Evolutionary conservation across 306 rosid species (phyloP), one percentile per base, ranked within the genome.

Genomic region (Hippophae rhamnoides): DNA sequence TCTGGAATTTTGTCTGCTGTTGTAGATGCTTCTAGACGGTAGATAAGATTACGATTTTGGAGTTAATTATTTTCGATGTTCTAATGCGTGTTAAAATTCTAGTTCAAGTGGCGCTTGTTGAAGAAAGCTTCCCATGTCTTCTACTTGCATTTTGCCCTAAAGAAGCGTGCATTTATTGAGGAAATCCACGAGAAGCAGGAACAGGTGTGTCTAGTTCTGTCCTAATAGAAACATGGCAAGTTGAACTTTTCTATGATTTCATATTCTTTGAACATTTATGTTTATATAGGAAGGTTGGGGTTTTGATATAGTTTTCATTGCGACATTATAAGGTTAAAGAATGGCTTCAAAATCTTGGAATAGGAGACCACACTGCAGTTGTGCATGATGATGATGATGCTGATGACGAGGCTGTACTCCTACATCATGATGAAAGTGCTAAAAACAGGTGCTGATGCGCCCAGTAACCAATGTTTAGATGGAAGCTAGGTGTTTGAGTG

Each of bases 41-140:
- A 9, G 4, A 12, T 54, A 10, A 48, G 12, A 10, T 48, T 48
- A 14, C 4, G 13, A 10, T 48, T 11, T 13, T 10, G 52, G 6
- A 48, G 13, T 14, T 9, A 14, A 12, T 7, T 10, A 10, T 47
- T 9, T 47, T 47, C 12, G 14, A 6, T 14, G n/a, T 49, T 12
- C 53, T 49, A 23, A 49, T 5, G 13, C 8, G 50, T 49, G 31
- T 44, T 31, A 31, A 31, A 18, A 40, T 57, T 45, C 56, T 85
- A 90, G 97, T 90, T 87, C 81, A 87, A 76, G 69, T 90, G 97
- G 97, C 79, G 59, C 44, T 61, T 90, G 57, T 61, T 57, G 68
- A 90, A 90, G 90, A 90, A 79, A 76, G 97, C 97, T 31, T 85
- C 97, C 7, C 97, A 90, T 70, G 89, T 90, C 76, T 90, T 90